Evolutionary conservation across 2,329 filamentous ascomycete genomes (phyloP).

Genomic region (Pestalotiopsis sp.): DNA sequence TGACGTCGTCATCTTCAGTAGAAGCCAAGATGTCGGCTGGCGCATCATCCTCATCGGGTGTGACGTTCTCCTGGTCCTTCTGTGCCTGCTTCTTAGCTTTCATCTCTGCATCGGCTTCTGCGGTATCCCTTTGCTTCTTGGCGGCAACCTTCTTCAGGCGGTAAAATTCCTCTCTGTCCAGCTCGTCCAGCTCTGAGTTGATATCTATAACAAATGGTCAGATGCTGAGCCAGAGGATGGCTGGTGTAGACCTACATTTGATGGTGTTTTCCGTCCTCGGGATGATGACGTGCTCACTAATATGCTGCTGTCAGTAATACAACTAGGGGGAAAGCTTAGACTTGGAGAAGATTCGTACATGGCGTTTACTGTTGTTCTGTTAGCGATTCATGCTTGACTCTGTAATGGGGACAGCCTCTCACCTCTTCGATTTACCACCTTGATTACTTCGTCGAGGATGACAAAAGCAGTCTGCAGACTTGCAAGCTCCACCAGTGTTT

Average conservation of each 20-base stretch:
- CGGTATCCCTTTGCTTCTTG: constrained; percentile 80
- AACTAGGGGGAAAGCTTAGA: too few relatives aligned
- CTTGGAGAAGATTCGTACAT: constrained; percentile 57
- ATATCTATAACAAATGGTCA: constrained; percentile 62
- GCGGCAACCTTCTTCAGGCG: constrained; percentile 90
- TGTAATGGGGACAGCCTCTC: constrained; percentile 27
- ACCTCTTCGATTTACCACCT: constrained; percentile 96
- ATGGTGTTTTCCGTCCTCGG: constrained; percentile 99
- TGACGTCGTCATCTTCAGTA: constrained; percentile 81
- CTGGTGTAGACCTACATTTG: constrained; percentile 65
- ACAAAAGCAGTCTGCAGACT: constrained; percentile 98
- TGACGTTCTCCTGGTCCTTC: constrained; percentile 39
- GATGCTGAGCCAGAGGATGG: too few relatives aligned
- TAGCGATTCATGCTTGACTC: neutral
- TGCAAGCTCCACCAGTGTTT: constrained; percentile 91
- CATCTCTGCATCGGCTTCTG: constrained; percentile 73
- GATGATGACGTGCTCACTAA: constrained; percentile 89
- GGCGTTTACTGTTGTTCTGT: constrained; percentile 70
- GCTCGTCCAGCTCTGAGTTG: constrained; percentile 96
- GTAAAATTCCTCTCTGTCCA: constrained; percentile 98
- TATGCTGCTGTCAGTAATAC: constrained; percentile 26
- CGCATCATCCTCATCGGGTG: constrained; percentile 41
- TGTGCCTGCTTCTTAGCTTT: constrained; percentile 67
- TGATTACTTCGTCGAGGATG: constrained; percentile 97
- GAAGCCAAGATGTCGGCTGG: constrained; percentile 71